Evolutionary conservation across 2,329 filamentous ascomycete genomes (phyloP), one percentile per base, ranked within the genome.

Genomic region (Pseudocercospora eumusae): DNA sequence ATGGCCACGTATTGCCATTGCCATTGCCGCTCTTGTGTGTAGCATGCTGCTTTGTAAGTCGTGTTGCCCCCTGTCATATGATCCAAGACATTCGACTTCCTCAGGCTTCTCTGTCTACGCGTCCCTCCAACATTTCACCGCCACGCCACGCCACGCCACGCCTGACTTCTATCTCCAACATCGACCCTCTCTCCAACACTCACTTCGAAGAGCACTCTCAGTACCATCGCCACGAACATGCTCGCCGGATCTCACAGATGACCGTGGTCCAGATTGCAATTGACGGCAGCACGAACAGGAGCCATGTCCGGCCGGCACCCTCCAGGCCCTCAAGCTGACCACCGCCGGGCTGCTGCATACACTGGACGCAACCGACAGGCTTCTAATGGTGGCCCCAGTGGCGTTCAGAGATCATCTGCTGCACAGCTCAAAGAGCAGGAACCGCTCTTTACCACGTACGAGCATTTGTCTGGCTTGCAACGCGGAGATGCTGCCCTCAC

Each of bases 361-460:
- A 63, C 66, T 20, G 67, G 65, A 28, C 69, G 65, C 63, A 72
- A 72, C 54, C 62, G 67, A 53, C 45, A 60, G 3, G n/a, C 66
- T 36, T 52, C 63, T 55, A 66, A 71, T 23, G 73, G 73, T 56
- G 73, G 73, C 25, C 73, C 73, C 2, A 72, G 67, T 28, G 69
- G 70, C 53, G 70, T 75, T 5, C 71, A 74, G 55, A 68, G 71
- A 33, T 72, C 70, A 4, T 73, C 70, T 49, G 71, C 75, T 15
- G 70, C 71, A 13, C 70, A 70, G 40, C 77, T 81, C 67, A 74
- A 75, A 67, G 80, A 82, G 63, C 75, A 78, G 28, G 80, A 81
- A 64, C 70, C 80, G 18, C 78, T 81, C 53, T 82, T 83, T 69
- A 76, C 77, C 71, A 77, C 75, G 31, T 83, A 82, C 64, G 79